phyloP scores from a whole-genome alignment of 208 protist genomes.

The Lotmaria passim region DNA sequence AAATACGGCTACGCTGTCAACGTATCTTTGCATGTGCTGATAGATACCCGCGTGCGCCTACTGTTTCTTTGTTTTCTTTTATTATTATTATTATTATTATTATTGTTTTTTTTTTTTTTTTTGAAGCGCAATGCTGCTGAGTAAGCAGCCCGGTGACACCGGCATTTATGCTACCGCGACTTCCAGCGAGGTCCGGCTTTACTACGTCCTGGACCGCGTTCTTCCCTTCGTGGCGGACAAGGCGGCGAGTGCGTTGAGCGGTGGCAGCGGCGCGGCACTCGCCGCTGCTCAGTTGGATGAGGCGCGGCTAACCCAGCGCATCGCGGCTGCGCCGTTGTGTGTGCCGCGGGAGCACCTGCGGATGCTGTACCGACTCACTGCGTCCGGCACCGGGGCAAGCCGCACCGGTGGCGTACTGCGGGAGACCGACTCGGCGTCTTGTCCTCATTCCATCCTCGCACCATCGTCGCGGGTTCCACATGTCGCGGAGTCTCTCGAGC shows the following conservation, averaged over 20 bases:
- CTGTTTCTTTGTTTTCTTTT: too few species aligned
- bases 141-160: slow-evolving; percentile 69
- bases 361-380: slow-evolving; percentile 26
- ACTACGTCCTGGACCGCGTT: slow-evolving; percentile 42
- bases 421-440: not conserved
- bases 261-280: not conserved
- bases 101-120: not conserved
- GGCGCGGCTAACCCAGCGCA: not conserved
- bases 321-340: slow-evolving; percentile 22
- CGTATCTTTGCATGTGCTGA: too few species aligned
- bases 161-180: slow-evolving; percentile 73
- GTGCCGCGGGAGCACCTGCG: slow-evolving; percentile 34
- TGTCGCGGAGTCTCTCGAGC: not conserved
- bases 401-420: not conserved
- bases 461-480: not conserved
- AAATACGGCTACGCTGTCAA: too few species aligned
- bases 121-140: slow-evolving; percentile 54
- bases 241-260: not conserved
- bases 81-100: too few species aligned
- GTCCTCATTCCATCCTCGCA: too few species aligned
- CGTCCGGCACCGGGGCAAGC: slow-evolving; percentile 2
- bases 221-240: slow-evolving; percentile 6
- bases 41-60: too few species aligned
- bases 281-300: not conserved
- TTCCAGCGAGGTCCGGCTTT: slow-evolving; percentile 41